A percentile compares a stretch with the other conserved stretches of the same genome.
Conservation (phyloP, 140 eudicot genomes). For the Stevia rebaudiana region DNA sequence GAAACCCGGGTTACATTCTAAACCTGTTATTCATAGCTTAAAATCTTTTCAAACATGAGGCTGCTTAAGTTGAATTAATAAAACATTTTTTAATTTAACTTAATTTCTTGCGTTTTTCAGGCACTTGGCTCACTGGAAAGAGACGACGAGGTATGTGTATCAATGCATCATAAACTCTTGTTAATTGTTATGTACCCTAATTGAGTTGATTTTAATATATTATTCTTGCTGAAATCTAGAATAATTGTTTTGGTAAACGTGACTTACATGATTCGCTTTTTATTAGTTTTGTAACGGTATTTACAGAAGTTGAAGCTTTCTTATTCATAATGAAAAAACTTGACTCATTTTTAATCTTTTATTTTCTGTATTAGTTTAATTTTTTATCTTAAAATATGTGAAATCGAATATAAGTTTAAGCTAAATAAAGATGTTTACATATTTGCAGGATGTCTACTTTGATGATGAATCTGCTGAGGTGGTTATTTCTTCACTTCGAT, state of each 20-base stretch:
- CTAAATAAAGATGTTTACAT: not conserved
- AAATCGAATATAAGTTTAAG: not conserved
- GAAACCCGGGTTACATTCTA: not conserved
- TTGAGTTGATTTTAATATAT: not conserved
- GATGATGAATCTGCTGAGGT: constrained; percentile 98
- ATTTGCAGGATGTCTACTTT: constrained; percentile 75
- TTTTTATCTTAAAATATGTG: not conserved
- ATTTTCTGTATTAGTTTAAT: not conserved
- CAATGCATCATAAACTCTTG: constrained; percentile 7
- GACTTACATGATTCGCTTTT: not conserved
- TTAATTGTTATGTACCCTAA: not conserved
- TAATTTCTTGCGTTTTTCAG: constrained; percentile 37
- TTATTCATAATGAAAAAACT: not conserved
- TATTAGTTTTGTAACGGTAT: not conserved
- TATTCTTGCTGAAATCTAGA: not conserved
- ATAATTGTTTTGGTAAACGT: not conserved
- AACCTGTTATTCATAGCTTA: not conserved
- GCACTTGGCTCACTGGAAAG: constrained; percentile 83
- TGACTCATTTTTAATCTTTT: not conserved
- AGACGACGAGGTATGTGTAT: constrained; percentile 79
- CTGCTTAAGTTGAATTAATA: not conserved
- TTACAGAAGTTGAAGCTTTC: constrained; percentile 5
- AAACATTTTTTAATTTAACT: not conserved
- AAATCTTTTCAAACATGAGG: not conserved
- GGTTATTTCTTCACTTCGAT: constrained; percentile 79